These are phyloP conservation scores for Kwoniella heveanensis DNA, from an alignment of 768 basidiomycete species.

Conservation along the genomic window DNA sequence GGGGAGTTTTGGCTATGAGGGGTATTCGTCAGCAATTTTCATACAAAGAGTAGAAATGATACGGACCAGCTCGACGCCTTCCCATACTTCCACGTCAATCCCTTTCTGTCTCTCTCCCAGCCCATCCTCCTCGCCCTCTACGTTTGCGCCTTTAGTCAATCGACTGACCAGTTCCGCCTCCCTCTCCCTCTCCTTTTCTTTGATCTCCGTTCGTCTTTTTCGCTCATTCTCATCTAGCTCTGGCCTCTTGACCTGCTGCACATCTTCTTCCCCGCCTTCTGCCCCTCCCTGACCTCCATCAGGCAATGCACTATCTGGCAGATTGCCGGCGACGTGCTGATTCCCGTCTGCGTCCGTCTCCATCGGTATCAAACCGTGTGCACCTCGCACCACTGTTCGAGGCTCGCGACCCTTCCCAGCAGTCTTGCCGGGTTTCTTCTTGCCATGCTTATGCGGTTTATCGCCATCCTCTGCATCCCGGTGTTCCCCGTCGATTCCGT, in stretches of 20 bases:
- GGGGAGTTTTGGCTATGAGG: conserved; percentile 53
- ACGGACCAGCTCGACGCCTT: conserved; percentile 54
- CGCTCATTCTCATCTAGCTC: conserved; percentile 46
- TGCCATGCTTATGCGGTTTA: conserved; percentile 32
- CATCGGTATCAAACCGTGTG: conserved; percentile 43
- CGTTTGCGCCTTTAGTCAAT: conserved; percentile 76
- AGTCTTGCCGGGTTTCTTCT: conserved; percentile 36
- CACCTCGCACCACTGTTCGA: conserved; percentile 40
- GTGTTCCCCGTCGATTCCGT: background rate
- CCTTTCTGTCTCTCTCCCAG: conserved; percentile 1
- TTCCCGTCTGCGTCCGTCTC: conserved; percentile 63
- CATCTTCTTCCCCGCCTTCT: conserved; percentile 63
- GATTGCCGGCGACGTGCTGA: conserved; percentile 66
- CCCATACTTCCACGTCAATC: conserved; percentile 48
- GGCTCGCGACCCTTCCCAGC: conserved; percentile 42
- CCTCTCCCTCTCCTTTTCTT: conserved; percentile 47
- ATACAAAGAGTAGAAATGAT: conserved; percentile 56
- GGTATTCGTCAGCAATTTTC: background rate
- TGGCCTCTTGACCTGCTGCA: conserved; percentile 60
- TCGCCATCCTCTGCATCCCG: conserved; percentile 16
- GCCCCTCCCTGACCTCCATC: conserved; percentile 31
- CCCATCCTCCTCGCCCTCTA: conserved; percentile 60
- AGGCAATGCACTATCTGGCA: conserved; percentile 26
- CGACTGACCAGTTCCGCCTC: conserved; percentile 57
- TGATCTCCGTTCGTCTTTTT: conserved; percentile 39